Percentiles rank a stretch among this genome's conserved stretches.
phyloP scores from a whole-genome alignment of 768 basidiomycete genomes.

The Leucosporidium yakuticum region DNA sequence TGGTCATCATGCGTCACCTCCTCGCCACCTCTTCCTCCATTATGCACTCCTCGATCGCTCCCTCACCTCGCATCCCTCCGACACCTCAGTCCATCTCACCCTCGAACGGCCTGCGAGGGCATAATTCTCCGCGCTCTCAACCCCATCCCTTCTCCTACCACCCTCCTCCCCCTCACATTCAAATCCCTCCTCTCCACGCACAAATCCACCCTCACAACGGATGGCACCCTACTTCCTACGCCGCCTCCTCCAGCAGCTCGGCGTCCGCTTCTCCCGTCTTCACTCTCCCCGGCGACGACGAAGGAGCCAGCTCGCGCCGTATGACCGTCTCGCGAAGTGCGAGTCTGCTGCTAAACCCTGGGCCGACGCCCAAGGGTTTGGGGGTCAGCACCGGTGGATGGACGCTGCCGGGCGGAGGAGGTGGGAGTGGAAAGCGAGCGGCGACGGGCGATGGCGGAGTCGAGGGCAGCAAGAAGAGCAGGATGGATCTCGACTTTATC shows the following conservation, averaged over 20 bases:
- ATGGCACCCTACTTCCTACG: background rate
- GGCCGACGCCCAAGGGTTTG: background rate
- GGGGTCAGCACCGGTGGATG: background rate
- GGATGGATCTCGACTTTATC: background rate
- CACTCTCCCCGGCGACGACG: background rate
- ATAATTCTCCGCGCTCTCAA: no score
- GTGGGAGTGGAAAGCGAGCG: background rate
- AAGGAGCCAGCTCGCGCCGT: background rate
- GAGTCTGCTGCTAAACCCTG: background rate
- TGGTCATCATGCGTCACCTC: background rate
- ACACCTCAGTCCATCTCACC: background rate
- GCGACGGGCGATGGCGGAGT: background rate
- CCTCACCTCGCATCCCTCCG: background rate
- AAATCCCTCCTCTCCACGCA: background rate
- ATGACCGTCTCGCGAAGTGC: background rate
- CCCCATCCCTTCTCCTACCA: background rate
- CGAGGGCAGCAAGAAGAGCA: background rate
- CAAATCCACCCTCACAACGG: background rate
- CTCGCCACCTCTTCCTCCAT: background rate
- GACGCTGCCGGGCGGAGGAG: background rate
- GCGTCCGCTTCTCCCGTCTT: background rate
- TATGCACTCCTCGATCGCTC: background rate
- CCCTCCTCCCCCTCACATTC: background rate
- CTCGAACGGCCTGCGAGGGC: background rate
- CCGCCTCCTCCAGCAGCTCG: background rate